phyloP scores from a whole-genome alignment of 805 yeast genomes.

The Yueomyces sp. region DNA sequence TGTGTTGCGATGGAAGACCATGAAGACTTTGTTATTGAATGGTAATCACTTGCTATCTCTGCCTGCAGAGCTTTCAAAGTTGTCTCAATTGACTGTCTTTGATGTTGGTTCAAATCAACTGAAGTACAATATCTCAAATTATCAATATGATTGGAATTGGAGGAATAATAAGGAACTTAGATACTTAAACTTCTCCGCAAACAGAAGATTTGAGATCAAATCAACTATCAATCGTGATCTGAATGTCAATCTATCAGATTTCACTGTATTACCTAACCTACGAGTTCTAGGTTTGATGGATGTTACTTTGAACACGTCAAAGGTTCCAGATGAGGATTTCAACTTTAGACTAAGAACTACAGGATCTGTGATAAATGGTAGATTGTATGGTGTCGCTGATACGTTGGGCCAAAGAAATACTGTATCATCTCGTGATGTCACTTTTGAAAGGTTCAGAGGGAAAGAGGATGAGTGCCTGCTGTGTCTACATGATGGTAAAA shows the following conservation, averaged over 20 bases:
- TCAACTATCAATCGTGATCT: constrained; percentile 35
- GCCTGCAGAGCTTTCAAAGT: constrained; percentile 76
- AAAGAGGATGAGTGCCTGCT: constrained; percentile 68
- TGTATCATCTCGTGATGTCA: constrained; percentile 70
- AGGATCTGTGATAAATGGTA: constrained; percentile 59
- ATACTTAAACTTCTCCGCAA: constrained; percentile 84
- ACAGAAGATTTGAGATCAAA: constrained; percentile 79
- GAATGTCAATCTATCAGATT: constrained; percentile 38
- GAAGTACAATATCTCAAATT: constrained; percentile 84
- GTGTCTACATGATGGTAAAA: constrained; percentile 77
- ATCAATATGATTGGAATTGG: constrained; percentile 99
- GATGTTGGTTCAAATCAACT: constrained; percentile 88
- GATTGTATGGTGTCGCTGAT: constrained; percentile 89
- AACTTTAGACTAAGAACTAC: constrained; percentile 83
- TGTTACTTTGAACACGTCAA: constrained; percentile 79
- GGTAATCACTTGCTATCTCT: constrained; percentile 75
- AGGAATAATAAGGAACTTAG: constrained; percentile 61
- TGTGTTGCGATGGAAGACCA: constrained; percentile 42
- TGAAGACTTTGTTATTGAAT: constrained; percentile 57
- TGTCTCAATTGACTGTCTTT: constrained; percentile 48
- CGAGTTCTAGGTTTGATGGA: constrained; percentile 82
- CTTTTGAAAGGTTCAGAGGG: constrained; percentile 78
- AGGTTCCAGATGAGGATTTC: constrained; percentile 77
- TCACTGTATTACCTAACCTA: constrained; percentile 61
- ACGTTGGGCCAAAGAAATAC: constrained; percentile 53